Base-by-base conservation (phyloP, 768 basidiomycete species). In the Hygrocybe punicea region DNA sequence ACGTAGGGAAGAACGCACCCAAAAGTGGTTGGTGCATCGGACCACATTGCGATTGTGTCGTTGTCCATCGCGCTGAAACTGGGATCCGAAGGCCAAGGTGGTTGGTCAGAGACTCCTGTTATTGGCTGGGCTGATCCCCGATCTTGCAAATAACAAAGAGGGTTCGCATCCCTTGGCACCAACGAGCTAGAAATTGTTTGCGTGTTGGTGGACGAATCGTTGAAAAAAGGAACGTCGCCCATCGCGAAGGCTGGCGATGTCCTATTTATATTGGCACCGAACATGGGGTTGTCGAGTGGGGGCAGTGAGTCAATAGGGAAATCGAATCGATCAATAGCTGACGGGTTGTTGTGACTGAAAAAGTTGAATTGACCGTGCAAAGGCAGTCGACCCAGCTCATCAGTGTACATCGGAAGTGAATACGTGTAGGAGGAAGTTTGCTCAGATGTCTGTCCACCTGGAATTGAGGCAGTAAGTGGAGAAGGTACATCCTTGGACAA, bases 41-140 rank as follows among this genome's bases (percentile, higher is more conserved):
- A 81, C 85, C 84, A 87, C 80, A 85, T 82, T 13, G 76, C 74
- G 61, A 85, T 76, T 45, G 79, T 79, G 55, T 81, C 80, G 54
- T 72, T 69, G 60, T 84, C 79, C 66, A 78, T 21, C 4, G 51
- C 17, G n/a, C 10, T 24, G 6, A 23, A 10, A 39, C 19, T 14
- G 7, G 23, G 17, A 23, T 52, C 51, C 11, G 23, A 50, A 29
- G 29, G 14, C 17, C 11, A 25, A 19, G 14, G 33, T 6, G 51
- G 51, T 9, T 17, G 44, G 21, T 23, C 45, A 47, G 45, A 23
- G 45, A 19, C 21, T 5, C 11, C 23, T 23, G 21, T 13, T 47
- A 6, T 17, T 19, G n/a, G n/a, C 45, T 19, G 16, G 45, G 17
- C 45, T 42, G 39, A 19, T 42, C 39, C 45, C 6, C 6, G 16